A percentile compares a stretch with the other conserved stretches of the same genome.
These are phyloP conservation scores for Lumnitzera racemosa DNA, from an alignment of 345 rosid species.

Conservation along the genomic window DNA sequence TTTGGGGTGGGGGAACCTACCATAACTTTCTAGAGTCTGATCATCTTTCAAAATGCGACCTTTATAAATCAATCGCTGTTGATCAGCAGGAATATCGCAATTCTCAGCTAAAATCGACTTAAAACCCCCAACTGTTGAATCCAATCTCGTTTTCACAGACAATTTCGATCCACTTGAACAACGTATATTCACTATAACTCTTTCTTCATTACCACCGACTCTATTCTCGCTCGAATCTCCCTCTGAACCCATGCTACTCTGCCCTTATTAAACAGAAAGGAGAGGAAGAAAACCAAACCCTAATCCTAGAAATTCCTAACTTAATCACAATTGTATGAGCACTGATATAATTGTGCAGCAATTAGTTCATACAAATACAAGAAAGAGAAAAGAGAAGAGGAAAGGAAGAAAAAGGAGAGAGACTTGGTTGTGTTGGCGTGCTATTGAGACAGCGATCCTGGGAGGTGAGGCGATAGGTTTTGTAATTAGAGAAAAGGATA, in stretches of 20 bases:
- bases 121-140: slow-evolving; percentile 52
- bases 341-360: too few relatives aligned
- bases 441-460: too few relatives aligned
- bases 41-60: slow-evolving; percentile 85
- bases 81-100: slow-evolving; percentile 68
- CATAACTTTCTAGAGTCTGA: slow-evolving; percentile 66
- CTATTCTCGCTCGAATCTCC: slow-evolving; percentile 58
- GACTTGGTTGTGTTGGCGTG: too few relatives aligned
- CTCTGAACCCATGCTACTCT: slow-evolving; percentile 35
- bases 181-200: slow-evolving; percentile 44
- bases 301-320: too few relatives aligned
- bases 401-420: too few relatives aligned
- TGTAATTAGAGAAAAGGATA: too few relatives aligned
- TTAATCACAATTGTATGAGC: too few relatives aligned
- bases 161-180: slow-evolving; percentile 64
- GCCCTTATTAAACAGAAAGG: too few relatives aligned
- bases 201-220: slow-evolving; percentile 24
- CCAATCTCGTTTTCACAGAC: slow-evolving; percentile 35
- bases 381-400: too few relatives aligned
- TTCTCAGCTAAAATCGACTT: slow-evolving; percentile 50
- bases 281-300: too few relatives aligned
- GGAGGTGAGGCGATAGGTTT: too few relatives aligned
- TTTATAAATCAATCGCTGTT: slow-evolving; percentile 76
- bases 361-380: too few relatives aligned
- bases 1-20: slow-evolving; percentile 14